phyloP scores from a whole-genome alignment of 805 yeast genomes.

The Starmerella apis region DNA sequence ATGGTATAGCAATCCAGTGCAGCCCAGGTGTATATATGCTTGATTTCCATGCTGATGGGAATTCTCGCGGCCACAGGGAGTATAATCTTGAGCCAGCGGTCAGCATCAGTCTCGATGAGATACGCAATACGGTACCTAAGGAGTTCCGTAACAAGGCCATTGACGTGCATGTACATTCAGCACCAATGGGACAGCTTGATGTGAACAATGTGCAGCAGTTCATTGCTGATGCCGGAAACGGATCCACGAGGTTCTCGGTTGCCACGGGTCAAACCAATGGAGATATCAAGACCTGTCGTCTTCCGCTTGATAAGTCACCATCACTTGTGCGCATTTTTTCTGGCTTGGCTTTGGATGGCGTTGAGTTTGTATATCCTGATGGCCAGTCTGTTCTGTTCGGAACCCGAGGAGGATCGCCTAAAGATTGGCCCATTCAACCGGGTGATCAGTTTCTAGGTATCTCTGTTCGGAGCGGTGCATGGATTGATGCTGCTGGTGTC shows the following conservation, averaged over 20 bases:
- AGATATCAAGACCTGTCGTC: slow-evolving; percentile 10
- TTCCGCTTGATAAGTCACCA: slow-evolving; percentile 20
- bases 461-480: slow-evolving; percentile 61
- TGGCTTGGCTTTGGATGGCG: slow-evolving; percentile 76
- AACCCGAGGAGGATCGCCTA: slow-evolving; percentile 33
- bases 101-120: slow-evolving; percentile 39
- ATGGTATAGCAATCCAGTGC: slow-evolving; percentile 42
- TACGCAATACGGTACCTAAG: slow-evolving; percentile 35
- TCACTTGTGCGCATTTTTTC: slow-evolving; percentile 50
- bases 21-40: slow-evolving; percentile 61
- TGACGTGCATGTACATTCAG: slow-evolving; percentile 27
- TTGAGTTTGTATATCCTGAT: slow-evolving; percentile 41
- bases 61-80: slow-evolving; percentile 48
- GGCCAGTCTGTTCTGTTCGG: slow-evolving; percentile 31
- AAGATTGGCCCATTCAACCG: slow-evolving; percentile 42
- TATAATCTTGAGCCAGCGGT: slow-evolving; percentile 55
- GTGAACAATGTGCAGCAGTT: slow-evolving; percentile 42
- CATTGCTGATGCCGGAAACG: slow-evolving; percentile 9
- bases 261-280: slow-evolving; percentile 23
- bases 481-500: slow-evolving; percentile 83
- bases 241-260: slow-evolving; percentile 9
- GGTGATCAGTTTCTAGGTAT: slow-evolving; percentile 56
- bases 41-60: slow-evolving; percentile 54
- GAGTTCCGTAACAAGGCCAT: slow-evolving; percentile 33
- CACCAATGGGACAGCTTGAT: slow-evolving; percentile 40